A percentile compares a stretch with the other conserved stretches of the same genome.
These are phyloP conservation scores for Rhipidocladum racemiflorum DNA, from an alignment of 176 grass and related monocot species.

Conservation along the genomic window DNA sequence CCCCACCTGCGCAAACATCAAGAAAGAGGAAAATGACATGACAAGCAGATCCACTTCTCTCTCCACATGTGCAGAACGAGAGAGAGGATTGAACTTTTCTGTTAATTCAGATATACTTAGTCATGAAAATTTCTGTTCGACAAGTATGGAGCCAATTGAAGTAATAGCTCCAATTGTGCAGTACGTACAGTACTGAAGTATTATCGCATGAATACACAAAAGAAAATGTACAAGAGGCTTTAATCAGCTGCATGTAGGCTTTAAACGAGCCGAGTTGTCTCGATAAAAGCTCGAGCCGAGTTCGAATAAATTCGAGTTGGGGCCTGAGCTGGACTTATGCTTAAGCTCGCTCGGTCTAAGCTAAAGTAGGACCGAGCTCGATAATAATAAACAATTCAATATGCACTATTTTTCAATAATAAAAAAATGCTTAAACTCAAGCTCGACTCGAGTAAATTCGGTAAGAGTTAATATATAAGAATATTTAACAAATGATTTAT, in stretches of 20 bases:
- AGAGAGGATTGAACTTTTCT: constrained; percentile 24
- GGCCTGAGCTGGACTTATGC: too few relatives aligned
- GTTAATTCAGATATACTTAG: not conserved
- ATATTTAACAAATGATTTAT: too few relatives aligned
- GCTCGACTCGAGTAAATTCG: too few relatives aligned
- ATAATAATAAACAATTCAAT: too few relatives aligned
- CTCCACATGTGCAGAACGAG: constrained; percentile 42
- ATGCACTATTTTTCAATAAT: too few relatives aligned
- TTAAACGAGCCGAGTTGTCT: too few relatives aligned
- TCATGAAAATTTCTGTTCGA: not conserved
- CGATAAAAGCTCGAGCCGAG: too few relatives aligned
- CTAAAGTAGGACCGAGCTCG: too few relatives aligned
- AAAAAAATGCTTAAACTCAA: too few relatives aligned
- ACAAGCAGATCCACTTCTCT: constrained; percentile 62
- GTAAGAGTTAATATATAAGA: too few relatives aligned
- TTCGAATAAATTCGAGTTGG: too few relatives aligned
- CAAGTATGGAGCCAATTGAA: not conserved
- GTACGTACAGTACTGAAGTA: constrained; percentile 15
- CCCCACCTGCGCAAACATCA: constrained; percentile 54
- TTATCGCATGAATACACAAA: constrained; percentile 45
- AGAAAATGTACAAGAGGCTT: constrained; percentile 41
- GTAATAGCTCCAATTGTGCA: not conserved
- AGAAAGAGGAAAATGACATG: constrained; percentile 73
- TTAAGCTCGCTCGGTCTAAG: too few relatives aligned
- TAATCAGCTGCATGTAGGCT: constrained; percentile 27